Percentiles rank a stretch among this genome's conserved stretches.
Conservation (phyloP, 371 early-diverging fungal species). For the Haplosporangium sp. region DNA sequence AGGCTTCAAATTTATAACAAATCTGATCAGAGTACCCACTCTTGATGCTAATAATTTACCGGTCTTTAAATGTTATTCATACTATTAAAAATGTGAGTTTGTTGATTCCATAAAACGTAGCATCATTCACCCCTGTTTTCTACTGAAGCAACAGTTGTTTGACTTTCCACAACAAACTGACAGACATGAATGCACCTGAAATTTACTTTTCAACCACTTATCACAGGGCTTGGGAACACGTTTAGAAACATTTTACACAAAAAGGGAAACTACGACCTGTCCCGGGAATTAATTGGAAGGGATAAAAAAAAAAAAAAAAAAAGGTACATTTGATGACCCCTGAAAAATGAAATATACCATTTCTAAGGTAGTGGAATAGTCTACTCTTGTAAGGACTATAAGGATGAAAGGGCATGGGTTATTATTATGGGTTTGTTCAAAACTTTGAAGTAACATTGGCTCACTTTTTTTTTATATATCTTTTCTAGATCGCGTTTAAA, state of each 20-base stretch:
- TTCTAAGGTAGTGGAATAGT: neutral
- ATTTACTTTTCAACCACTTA: neutral
- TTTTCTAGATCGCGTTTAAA: neutral
- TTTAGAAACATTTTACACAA: neutral
- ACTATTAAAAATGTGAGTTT: too few relatives aligned
- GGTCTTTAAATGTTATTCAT: too few relatives aligned
- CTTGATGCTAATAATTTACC: too few relatives aligned
- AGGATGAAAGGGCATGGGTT: neutral
- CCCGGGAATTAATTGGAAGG: neutral
- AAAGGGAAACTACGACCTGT: neutral
- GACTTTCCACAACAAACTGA: too few relatives aligned
- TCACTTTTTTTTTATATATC: neutral
- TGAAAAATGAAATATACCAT: neutral
- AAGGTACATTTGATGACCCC: neutral
- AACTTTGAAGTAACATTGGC: neutral
- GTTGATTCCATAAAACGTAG: too few relatives aligned
- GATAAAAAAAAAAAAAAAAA: neutral
- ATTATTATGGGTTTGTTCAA: neutral
- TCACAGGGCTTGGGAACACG: neutral
- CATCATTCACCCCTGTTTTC: too few relatives aligned
- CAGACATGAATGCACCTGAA: too few relatives aligned
- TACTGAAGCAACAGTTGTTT: too few relatives aligned
- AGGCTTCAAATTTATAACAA: too few relatives aligned
- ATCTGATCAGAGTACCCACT: too few relatives aligned
- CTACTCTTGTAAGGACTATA: neutral